These are phyloP conservation scores for Cyamopsis tetragonoloba DNA, from an alignment of 306 rosid species.

Conservation along the genomic window DNA sequence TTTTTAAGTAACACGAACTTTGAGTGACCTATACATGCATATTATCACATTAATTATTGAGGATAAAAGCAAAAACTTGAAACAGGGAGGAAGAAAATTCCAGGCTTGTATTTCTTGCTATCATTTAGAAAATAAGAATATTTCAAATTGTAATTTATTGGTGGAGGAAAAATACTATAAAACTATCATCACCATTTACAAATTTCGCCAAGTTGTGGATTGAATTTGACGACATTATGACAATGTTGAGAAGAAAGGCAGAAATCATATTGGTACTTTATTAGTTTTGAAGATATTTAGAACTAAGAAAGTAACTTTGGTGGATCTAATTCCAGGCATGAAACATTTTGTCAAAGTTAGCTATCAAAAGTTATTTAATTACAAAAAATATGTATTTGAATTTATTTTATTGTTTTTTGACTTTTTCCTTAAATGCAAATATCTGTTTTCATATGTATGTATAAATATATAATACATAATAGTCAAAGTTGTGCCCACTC, in stretches of 20 bases:
- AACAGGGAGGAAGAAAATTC: background rate
- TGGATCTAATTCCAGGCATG: background rate
- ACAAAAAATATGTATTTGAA: background rate
- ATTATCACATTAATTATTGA: background rate
- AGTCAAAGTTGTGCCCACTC: conserved; percentile 53
- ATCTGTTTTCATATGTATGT: background rate
- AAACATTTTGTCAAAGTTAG: background rate
- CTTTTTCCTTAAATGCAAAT: conserved; percentile 19
- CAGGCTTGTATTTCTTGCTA: background rate
- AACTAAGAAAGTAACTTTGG: background rate
- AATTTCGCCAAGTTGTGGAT: background rate
- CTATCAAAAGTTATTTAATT: conserved; percentile 1
- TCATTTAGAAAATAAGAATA: background rate
- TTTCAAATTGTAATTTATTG: background rate
- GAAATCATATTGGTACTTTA: background rate
- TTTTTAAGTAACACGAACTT: background rate
- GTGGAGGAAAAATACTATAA: background rate
- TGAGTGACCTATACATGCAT: background rate
- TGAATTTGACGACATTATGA: background rate
- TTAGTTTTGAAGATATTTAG: background rate
- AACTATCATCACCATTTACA: background rate
- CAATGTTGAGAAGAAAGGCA: background rate
- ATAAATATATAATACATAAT: too few species aligned
- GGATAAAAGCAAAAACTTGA: background rate
- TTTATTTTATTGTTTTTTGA: conserved; percentile 15